phyloP scores from a whole-genome alignment of 805 yeast species.

The Candida yuanshanica region DNA sequence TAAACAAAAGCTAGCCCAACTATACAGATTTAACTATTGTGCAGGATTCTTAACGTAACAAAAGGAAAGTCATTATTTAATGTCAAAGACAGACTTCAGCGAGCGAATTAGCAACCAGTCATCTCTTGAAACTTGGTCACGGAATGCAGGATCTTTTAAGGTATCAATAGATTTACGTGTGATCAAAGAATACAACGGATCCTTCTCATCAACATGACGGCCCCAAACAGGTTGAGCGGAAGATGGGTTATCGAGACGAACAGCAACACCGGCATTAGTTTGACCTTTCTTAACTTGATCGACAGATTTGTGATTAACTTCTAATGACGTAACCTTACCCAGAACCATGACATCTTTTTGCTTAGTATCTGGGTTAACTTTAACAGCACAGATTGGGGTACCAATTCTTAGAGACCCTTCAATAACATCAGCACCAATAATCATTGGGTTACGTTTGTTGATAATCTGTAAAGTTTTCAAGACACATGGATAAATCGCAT shows the following conservation, averaged over 20 bases:
- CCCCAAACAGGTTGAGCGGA: slow-evolving; percentile 98
- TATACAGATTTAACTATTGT: neutral
- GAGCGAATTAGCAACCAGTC: slow-evolving; percentile 93
- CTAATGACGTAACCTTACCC: slow-evolving; percentile 90
- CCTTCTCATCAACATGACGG: slow-evolving; percentile 94
- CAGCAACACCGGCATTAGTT: slow-evolving; percentile 97
- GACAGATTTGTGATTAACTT: slow-evolving; percentile 87
- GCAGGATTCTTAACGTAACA: slow-evolving; percentile 1
- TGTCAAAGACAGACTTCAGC: slow-evolving; percentile 83
- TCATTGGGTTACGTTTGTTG: slow-evolving; percentile 98
- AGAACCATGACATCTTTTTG: slow-evolving; percentile 60
- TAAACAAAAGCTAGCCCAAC: neutral
- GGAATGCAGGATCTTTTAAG: slow-evolving; percentile 97
- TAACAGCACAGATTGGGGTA: slow-evolving; percentile 94
- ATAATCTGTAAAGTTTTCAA: slow-evolving; percentile 91
- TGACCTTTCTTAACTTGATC: slow-evolving; percentile 87
- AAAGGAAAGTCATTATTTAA: slow-evolving; percentile 31
- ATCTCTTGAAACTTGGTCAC: slow-evolving; percentile 88
- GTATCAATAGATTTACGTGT: slow-evolving; percentile 90
- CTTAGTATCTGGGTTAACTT: slow-evolving; percentile 79
- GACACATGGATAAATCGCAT: slow-evolving; percentile 93
- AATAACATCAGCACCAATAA: slow-evolving; percentile 94
- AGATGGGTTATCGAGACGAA: slow-evolving; percentile 91
- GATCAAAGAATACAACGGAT: slow-evolving; percentile 83
- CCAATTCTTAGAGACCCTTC: slow-evolving; percentile 90